Evolutionary conservation across 163 green algal genomes (phyloP), one percentile per base, ranked within the genome.

Genomic region (Chloromonas sp.): DNA sequence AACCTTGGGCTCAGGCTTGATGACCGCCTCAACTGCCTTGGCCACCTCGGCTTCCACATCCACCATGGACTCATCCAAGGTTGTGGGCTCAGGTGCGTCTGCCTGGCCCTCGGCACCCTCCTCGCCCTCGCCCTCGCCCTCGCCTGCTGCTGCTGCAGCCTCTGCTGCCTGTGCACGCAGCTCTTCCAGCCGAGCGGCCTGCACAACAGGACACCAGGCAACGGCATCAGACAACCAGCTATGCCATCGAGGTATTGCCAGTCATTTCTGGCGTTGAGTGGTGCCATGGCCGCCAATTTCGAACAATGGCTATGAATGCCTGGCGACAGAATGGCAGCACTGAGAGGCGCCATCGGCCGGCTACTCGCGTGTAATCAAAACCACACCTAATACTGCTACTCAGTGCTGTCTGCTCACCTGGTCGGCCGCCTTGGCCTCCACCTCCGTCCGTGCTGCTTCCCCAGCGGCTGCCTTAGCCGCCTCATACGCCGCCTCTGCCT

Each of bases 11-110:
- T 88, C 85, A 13, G 86, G 84, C 81, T 88, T 85, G 70, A 78
- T 60, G 60, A 94, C 91, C 36, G 85, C 86, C 58, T 87, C 92
- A 59, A 90, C 86, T 1, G 92, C 92, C 60, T 86, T 87, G 1
- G 85, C 86, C n/a, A 92, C 89, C 83, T 85, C 71, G 0, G 86
- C 88, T 82, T 95, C 91, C 61, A 93, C 85, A 77, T 93, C 90
- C 57, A 91, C 76, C 78, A 84, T 78, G 0, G 84, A 78, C 70
- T 87, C 87, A 61, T 90, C 89, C 83, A 89, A 78, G 8, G 70
- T 81, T 36, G 36, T 36, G 61, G 76, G 70, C 13, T 87, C 87
- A 59, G 79, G 81, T 3, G 77, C 61, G 60, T 14, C 79, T 76
- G 79, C 57, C 83, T 78, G 87, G 60, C 79, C 87, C 76, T 84